These are phyloP conservation scores for Onygenales sp. DNA, from an alignment of 2,329 filamentous ascomycete species.

Conservation along the genomic window DNA sequence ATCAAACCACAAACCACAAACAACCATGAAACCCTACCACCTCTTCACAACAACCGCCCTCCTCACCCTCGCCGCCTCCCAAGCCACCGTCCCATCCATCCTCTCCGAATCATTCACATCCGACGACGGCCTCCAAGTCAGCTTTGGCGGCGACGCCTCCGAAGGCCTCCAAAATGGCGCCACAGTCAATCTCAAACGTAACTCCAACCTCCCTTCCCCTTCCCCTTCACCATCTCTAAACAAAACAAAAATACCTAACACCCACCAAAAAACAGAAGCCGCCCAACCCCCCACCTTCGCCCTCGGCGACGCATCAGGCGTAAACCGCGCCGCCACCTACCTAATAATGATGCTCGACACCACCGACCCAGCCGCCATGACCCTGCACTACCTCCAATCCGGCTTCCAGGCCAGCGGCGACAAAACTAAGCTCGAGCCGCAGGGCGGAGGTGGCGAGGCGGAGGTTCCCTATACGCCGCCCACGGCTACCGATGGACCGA, in stretches of 20 bases:
- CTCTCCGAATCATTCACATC: constrained; percentile 3
- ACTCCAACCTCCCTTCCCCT: not conserved
- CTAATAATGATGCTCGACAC: constrained; percentile 10
- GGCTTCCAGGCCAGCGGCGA: constrained; percentile 7
- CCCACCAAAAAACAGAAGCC: not conserved
- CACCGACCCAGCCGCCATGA: constrained; percentile 1
- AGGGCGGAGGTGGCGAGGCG: not conserved
- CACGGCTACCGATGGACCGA: not conserved
- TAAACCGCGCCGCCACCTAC: constrained; percentile 6
- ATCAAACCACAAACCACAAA: not conserved
- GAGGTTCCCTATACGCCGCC: constrained; percentile 5
- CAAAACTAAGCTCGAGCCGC: constrained; percentile 7
- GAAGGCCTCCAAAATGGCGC: constrained; percentile 6
- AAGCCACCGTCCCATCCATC: constrained; percentile 4
- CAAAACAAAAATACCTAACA: not conserved
- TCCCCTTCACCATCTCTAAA: not conserved
- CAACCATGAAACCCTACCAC: not conserved
- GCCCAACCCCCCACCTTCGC: constrained; percentile 5
- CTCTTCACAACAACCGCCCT: constrained; percentile 6
- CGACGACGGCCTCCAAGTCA: constrained; percentile 5
- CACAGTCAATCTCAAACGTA: constrained; percentile 4
- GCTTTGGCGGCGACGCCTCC: constrained; percentile 10
- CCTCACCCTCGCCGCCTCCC: constrained; percentile 4
- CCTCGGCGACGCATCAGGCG: constrained; percentile 6
- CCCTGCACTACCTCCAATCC: constrained; percentile 6